Conservation (phyloP, 345 rosid species). For the Brassica carinata region DNA sequence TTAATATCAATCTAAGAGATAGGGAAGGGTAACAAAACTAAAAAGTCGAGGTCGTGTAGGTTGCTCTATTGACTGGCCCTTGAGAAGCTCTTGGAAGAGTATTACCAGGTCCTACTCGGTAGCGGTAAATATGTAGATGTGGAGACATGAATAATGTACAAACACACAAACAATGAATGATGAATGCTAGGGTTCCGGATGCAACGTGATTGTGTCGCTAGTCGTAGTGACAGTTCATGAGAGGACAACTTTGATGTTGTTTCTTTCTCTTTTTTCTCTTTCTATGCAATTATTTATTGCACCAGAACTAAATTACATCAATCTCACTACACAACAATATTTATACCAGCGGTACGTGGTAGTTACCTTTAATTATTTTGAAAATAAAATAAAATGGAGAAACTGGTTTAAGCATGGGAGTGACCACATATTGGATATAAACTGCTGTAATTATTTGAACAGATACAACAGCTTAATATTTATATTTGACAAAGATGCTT, state of each 20-base stretch:
- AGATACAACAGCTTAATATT: background rate
- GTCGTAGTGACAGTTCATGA: conserved; percentile 50
- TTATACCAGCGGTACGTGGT: background rate
- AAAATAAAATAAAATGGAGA: background rate
- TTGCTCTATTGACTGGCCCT: background rate
- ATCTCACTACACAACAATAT: conserved; percentile 5
- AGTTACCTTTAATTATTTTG: background rate
- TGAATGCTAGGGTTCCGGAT: conserved; percentile 47
- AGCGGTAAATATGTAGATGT: conserved; percentile 7
- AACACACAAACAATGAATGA: conserved; percentile 43
- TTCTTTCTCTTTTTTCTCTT: conserved; percentile 28
- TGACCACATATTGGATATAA: background rate
- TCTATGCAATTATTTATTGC: conserved; percentile 29
- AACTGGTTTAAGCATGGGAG: background rate
- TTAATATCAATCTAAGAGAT: background rate
- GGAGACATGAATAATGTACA: conserved; percentile 31
- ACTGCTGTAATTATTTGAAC: background rate
- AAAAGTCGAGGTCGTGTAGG: background rate
- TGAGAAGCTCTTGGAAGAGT: background rate
- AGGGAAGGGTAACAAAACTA: background rate
- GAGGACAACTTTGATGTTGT: conserved; percentile 48
- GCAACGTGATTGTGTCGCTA: conserved; percentile 54
- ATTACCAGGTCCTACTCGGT: background rate
- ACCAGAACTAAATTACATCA: conserved; percentile 20
- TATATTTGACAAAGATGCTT: background rate